Conservation (phyloP, 176 grass and related monocot genomes). For the bread wheat (Triticum aestivum) region IWGSC_CS_RefSeq_v2.1 NC_057802.1:614165770-614166269, state of each 20-base stretch:
- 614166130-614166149: neutral
- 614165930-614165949: no score
- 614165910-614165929: no score
- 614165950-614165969: no score
- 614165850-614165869: neutral
- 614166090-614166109: neutral
- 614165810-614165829: neutral
- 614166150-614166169: neutral
- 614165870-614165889: neutral
- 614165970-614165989: no score
- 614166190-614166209: no score
- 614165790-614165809: neutral
- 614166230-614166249: neutral
- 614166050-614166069: neutral
- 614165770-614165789: neutral
- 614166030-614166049: neutral
- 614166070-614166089: neutral
- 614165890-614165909: no score
- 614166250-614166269: neutral
- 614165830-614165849: neutral
- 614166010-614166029: no score
- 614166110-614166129: neutral
- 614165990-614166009: no score
- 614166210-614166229: neutral
- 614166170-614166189: neutral